Conservation (phyloP, 2,329 filamentous ascomycete species). For the Penicillium sp. region DNA sequence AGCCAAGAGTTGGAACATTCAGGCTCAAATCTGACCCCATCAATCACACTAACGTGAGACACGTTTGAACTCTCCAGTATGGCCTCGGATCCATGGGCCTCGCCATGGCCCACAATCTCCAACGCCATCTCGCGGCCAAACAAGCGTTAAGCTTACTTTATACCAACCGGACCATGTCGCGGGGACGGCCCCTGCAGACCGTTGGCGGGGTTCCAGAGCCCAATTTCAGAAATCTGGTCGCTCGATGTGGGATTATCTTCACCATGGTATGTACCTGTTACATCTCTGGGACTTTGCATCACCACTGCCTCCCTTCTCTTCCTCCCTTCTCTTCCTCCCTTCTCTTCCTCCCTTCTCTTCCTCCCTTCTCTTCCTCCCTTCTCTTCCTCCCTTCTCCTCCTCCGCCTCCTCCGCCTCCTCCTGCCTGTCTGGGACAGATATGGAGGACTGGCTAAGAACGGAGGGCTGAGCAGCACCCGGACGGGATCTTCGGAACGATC, state of each 20-base stretch:
- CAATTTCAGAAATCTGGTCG: slow-evolving; percentile 31
- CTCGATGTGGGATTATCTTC: slow-evolving; percentile 37
- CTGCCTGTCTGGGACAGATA: too few relatives aligned
- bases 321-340: too few relatives aligned
- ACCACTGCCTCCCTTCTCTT: not conserved
- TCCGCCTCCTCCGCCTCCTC: too few relatives aligned
- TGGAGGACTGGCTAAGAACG: too few relatives aligned
- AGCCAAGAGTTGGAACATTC: slow-evolving; percentile 1
- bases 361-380: not conserved
- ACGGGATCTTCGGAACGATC: too few relatives aligned
- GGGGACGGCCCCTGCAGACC: slow-evolving; percentile 31
- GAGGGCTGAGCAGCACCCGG: too few relatives aligned
- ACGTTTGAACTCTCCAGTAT: slow-evolving; percentile 20
- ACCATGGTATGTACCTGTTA: slow-evolving; percentile 25
- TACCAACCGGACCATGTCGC: slow-evolving; percentile 39
- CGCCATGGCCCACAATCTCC: slow-evolving; percentile 41
- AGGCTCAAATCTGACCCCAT: too few relatives aligned
- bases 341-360: too few relatives aligned
- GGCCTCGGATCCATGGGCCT: slow-evolving; percentile 44
- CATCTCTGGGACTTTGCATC: not conserved
- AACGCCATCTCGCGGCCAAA: slow-evolving; percentile 34
- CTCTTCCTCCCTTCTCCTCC: too few relatives aligned
- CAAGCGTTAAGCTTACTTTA: slow-evolving; percentile 31
- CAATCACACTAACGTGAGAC: too few relatives aligned
- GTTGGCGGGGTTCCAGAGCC: slow-evolving; percentile 31